A percentile compares a stretch with the other conserved stretches of the same genome.
These are phyloP conservation scores for Gossypium laxum DNA, from an alignment of 441 rosid genomes.

Conservation along the genomic window DNA sequence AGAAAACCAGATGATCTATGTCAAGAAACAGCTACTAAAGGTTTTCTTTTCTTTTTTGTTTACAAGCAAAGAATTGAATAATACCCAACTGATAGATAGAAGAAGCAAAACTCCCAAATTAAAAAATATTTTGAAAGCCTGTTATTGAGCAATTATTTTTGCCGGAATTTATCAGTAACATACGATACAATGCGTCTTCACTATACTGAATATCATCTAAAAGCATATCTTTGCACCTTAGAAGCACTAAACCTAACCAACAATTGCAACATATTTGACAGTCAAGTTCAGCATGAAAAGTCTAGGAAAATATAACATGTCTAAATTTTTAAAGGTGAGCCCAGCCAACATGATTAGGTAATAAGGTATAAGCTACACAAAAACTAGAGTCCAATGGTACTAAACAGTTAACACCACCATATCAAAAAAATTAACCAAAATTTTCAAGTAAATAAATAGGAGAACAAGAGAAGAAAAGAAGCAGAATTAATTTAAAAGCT, in stretches of 20 bases:
- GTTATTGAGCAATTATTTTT: neutral
- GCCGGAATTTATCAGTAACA: neutral
- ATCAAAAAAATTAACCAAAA: neutral
- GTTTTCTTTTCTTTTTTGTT: neutral
- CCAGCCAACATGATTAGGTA: neutral
- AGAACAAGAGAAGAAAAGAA: neutral
- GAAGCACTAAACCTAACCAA: neutral
- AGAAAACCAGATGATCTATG: conserved; percentile 17
- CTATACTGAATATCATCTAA: neutral
- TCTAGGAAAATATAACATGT: neutral
- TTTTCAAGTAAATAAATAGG: neutral
- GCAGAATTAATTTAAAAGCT: neutral
- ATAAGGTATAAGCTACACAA: neutral
- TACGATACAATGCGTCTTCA: neutral
- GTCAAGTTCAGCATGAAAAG: neutral
- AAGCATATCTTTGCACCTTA: neutral
- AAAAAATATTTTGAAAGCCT: neutral
- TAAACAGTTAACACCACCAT: neutral
- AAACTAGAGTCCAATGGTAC: neutral
- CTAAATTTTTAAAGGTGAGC: neutral
- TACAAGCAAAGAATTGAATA: neutral
- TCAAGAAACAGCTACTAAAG: conserved; percentile 3
- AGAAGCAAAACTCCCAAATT: neutral
- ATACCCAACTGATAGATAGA: neutral
- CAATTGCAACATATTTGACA: neutral